phyloP scores from a whole-genome alignment of 768 basidiomycete species.

The Trametes sanguinea region DNA sequence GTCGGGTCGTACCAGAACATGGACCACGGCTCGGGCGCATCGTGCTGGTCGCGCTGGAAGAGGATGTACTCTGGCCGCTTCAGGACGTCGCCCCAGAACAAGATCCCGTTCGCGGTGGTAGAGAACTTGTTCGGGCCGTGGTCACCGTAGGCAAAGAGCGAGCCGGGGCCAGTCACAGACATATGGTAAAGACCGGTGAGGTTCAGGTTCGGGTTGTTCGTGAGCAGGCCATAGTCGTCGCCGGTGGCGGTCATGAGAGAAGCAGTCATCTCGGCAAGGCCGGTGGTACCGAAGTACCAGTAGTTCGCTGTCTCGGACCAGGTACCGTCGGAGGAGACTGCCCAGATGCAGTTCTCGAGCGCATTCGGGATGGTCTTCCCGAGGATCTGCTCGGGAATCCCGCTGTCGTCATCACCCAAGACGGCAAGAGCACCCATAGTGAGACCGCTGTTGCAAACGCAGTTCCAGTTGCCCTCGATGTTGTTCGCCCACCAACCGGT shows the following conservation, averaged over 20 bases:
- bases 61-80: slow-evolving; percentile 73
- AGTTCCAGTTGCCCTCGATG: slow-evolving; percentile 95
- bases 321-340: slow-evolving; percentile 70
- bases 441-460: slow-evolving; percentile 89
- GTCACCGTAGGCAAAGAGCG: slow-evolving; percentile 81
- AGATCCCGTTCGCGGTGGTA: slow-evolving; percentile 85
- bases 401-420: slow-evolving; percentile 76
- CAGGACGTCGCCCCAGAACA: slow-evolving; percentile 73
- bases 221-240: slow-evolving; percentile 71
- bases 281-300: slow-evolving; percentile 93
- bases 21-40: slow-evolving; percentile 50
- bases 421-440: slow-evolving; percentile 91
- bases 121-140: slow-evolving; percentile 94
- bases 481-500: slow-evolving; percentile 76
- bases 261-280: slow-evolving; percentile 84
- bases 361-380: slow-evolving; percentile 74
- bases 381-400: slow-evolving; percentile 67
- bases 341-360: slow-evolving; percentile 73
- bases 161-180: slow-evolving; percentile 78
- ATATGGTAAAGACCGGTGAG: slow-evolving; percentile 88
- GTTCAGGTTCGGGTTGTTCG: slow-evolving; percentile 64
- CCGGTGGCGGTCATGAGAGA: slow-evolving; percentile 86
- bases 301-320: slow-evolving; percentile 97
- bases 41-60: slow-evolving; percentile 83
- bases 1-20: slow-evolving; percentile 93